Evolutionary conservation across 805 yeast species (phyloP).

Genomic region (Sugiyamaella chiloensis): DNA sequence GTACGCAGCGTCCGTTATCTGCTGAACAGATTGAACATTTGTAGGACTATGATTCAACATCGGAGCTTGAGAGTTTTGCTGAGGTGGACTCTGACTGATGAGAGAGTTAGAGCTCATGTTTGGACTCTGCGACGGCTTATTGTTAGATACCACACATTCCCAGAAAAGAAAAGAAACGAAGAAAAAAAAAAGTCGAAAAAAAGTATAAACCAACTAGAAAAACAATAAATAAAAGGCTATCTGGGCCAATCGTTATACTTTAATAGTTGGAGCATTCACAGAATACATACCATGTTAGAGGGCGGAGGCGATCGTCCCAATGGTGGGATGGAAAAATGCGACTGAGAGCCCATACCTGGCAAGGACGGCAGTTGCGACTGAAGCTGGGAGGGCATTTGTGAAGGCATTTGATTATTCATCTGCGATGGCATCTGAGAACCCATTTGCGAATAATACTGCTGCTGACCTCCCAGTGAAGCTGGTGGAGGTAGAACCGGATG

Average conservation of each 20-base stretch:
- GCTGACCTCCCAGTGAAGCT: slow-evolving; percentile 25
- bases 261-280: slow-evolving; percentile 18
- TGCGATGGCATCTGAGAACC: neutral
- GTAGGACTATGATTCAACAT: slow-evolving; percentile 12
- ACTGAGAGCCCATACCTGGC: slow-evolving; percentile 14
- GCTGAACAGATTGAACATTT: slow-evolving; percentile 10
- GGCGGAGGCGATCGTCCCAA: slow-evolving; percentile 21
- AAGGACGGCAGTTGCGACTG: slow-evolving; percentile 32
- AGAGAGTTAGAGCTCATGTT: slow-evolving; percentile 15
- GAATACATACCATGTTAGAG: neutral
- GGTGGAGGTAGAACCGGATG: slow-evolving; percentile 37
- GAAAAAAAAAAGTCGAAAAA: too few species aligned
- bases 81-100: slow-evolving; percentile 11
- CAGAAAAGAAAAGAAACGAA: too few species aligned
- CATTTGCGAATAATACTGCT: slow-evolving; percentile 17
- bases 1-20: slow-evolving; percentile 31
- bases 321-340: slow-evolving; percentile 20
- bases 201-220: too few species aligned
- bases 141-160: too few species aligned
- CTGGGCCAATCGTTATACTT: too few species aligned
- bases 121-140: slow-evolving; percentile 10
- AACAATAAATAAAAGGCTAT: too few species aligned
- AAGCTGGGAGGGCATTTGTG: slow-evolving; percentile 27
- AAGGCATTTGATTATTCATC: neutral
- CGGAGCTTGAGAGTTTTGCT: slow-evolving; percentile 6